Conservation (phyloP, 768 basidiomycete genomes). For the Lanmaoa rubissima region DNA sequence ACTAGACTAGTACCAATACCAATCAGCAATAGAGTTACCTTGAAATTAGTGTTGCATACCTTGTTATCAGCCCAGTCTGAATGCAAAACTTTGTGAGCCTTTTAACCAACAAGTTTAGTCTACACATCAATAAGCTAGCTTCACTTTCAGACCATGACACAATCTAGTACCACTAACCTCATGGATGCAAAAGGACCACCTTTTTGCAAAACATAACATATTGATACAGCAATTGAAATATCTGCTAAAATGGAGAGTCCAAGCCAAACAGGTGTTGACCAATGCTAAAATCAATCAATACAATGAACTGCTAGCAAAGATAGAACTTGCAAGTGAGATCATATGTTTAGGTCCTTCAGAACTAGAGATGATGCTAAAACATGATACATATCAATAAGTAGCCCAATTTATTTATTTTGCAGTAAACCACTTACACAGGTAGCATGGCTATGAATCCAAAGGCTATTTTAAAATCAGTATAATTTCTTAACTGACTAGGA, state of each 20-base stretch:
- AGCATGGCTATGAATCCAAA: constrained; percentile 14
- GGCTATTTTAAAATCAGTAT: constrained; percentile 10
- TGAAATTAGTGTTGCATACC: constrained; percentile 7
- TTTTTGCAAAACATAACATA: constrained; percentile 15
- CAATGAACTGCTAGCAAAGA: neutral
- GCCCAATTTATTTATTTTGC: neutral
- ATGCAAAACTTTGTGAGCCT: constrained; percentile 19
- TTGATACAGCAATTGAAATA: constrained; percentile 22
- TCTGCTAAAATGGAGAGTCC: constrained; percentile 21
- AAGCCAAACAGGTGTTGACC: constrained; percentile 21
- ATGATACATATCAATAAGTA: neutral
- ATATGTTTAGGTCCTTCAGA: neutral
- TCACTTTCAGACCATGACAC: neutral
- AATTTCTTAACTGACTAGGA: neutral
- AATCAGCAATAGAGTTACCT: neutral
- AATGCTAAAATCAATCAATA: constrained; percentile 9
- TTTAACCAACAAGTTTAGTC: constrained; percentile 15
- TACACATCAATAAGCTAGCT: neutral
- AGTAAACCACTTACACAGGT: constrained; percentile 12
- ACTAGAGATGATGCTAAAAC: neutral
- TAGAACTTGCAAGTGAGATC: constrained; percentile 1
- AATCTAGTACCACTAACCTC: constrained; percentile 11
- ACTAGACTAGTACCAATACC: constrained; percentile 9
- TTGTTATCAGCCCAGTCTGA: constrained; percentile 30
- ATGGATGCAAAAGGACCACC: neutral